A percentile compares a stretch with the other conserved stretches of the same genome.
These are phyloP conservation scores for Puccinia coronata DNA, from an alignment of 1,284 basidiomycete species.

Conservation along the genomic window DNA sequence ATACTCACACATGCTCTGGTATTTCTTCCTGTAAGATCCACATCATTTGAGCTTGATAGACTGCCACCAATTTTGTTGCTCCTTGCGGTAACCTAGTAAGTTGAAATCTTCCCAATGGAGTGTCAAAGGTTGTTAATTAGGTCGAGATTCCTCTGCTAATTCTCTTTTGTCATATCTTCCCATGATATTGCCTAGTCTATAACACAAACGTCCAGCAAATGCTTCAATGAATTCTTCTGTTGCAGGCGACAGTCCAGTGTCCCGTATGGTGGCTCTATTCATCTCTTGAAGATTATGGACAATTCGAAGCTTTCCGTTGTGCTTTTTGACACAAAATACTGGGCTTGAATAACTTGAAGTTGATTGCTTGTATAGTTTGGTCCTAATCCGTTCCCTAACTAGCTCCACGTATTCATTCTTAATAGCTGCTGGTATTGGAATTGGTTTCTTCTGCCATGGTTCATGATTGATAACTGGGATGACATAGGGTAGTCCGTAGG, in stretches of 20 bases:
- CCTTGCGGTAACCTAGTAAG: conserved; percentile 31
- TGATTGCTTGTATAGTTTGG: neutral
- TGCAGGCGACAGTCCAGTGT: neutral
- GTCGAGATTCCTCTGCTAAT: neutral
- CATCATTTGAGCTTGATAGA: conserved; percentile 37
- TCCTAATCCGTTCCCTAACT: neutral
- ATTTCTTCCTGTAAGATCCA: conserved; percentile 20
- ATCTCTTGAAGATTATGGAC: neutral
- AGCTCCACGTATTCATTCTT: neutral
- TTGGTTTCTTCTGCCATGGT: neutral
- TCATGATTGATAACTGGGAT: neutral
- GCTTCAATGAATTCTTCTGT: conserved; percentile 5
- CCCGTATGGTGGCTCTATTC: neutral
- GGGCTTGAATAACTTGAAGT: neutral
- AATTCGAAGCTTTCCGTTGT: neutral
- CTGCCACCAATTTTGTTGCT: conserved; percentile 18
- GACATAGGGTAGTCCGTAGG: neutral
- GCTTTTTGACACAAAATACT: neutral
- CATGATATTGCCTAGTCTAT: conserved; percentile 14
- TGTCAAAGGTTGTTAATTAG: conserved; percentile 27
- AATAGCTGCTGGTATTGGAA: neutral
- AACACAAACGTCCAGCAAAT: neutral
- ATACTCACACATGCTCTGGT: neutral
- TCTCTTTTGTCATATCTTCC: conserved; percentile 14
- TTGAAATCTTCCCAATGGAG: neutral